These are phyloP conservation scores for Arabidopsis suecica DNA, from an alignment of 345 rosid genomes.

Conservation along the genomic window DNA sequence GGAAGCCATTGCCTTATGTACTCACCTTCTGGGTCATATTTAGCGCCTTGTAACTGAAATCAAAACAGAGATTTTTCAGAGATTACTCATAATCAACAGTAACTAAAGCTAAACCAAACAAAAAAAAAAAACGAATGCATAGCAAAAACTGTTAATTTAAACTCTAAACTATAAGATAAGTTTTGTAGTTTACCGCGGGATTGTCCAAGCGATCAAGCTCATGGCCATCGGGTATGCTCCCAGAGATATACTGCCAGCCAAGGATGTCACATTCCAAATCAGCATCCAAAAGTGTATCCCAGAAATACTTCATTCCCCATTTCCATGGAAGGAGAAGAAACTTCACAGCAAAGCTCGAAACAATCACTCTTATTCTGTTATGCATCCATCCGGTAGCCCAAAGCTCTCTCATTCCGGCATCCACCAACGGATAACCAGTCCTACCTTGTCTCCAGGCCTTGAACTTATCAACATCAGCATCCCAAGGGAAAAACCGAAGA, in stretches of 20 bases:
- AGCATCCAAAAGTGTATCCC: constrained; percentile 95
- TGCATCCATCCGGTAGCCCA: constrained; percentile 99
- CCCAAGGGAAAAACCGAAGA: constrained; percentile 83
- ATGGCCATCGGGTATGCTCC: constrained; percentile 96
- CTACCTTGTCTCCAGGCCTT: constrained; percentile 96
- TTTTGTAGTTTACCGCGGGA: constrained; percentile 65
- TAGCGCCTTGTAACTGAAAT: constrained; percentile 81
- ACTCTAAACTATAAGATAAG: constrained; percentile 11
- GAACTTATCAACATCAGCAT: constrained; percentile 60
- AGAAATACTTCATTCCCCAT: constrained; percentile 98
- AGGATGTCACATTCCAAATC: constrained; percentile 88
- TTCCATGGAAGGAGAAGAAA: constrained; percentile 92
- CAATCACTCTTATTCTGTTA: constrained; percentile 84
- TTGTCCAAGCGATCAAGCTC: constrained; percentile 85
- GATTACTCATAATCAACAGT: no score
- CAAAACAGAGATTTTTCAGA: constrained; percentile 4
- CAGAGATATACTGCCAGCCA: constrained; percentile 96
- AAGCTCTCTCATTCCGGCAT: constrained; percentile 98
- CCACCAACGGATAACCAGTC: constrained; percentile 93
- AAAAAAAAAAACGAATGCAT: not conserved
- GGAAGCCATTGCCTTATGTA: constrained; percentile 93
- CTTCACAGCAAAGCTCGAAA: constrained; percentile 87
- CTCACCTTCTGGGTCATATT: constrained; percentile 84
- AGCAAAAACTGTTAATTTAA: not conserved
- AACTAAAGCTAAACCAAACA: no score